Evolutionary conservation across 2,329 filamentous ascomycete genomes (phyloP), one percentile per base, ranked within the genome.

Genomic region (Ophiosphaerella korrae): DNA sequence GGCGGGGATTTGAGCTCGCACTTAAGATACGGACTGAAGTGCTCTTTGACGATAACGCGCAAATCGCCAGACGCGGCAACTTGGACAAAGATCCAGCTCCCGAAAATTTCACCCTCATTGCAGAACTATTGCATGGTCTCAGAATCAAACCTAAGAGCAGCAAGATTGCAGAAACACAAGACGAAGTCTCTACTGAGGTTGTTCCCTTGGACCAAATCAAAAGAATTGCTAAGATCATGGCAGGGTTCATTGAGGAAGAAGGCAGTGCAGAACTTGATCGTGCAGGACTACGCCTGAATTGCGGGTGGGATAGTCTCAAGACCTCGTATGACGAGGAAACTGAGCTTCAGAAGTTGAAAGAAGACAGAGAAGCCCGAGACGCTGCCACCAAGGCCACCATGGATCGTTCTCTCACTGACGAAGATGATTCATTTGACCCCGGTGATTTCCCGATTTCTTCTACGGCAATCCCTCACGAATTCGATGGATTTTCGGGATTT

Each of bases 1-100:
- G 59, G 1, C 55, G 61, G 11, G 50, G 45, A 9, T 60, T 45
- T 42, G 34, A 37, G 2, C 37, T 60, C 13, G n/a, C 61, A 8
- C 26, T 37, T 1, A 40, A 47, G 13, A 45, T 64, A 8, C 51
- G 60, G 2, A 14, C 21, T 3, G 42, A 56, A 14, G 39, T 66
- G 1, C 43, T 59, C 16, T 55, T 46, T 18, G 46, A 59, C 24
- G 29, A 39, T 6, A 38, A 23, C n/a, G 14, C 35, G 23, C 34
- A 47, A 42, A 31, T 51, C 42, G 38, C 40, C 50, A 34, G 21
- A 29, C 31, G 32, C 13, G 34, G 16, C 6, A 55, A 34, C 24
- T 48, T 26, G 18, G 45, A 13, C 33, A 31, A 50, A 34, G 31
- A 47, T 14, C 37, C 51, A 21, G 18, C 48, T 26, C 52, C 57